Evolutionary conservation across 371 early-diverging fungal genomes (phyloP), one percentile per base, ranked within the genome.

Genomic region (Circinella umbellata): DNA sequence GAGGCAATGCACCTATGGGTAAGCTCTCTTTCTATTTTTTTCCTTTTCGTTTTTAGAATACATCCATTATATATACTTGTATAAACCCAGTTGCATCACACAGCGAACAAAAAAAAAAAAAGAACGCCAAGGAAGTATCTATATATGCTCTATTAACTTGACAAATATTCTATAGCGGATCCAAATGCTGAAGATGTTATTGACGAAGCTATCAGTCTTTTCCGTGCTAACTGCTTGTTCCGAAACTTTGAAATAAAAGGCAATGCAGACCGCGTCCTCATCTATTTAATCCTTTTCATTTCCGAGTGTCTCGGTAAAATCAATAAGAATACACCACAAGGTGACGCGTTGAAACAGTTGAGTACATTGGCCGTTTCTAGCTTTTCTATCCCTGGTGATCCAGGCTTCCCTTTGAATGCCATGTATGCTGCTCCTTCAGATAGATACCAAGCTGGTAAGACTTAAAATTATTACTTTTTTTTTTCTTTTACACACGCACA

Each of bases 241-340:
- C 91, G 95, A 71, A 98, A 98, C 89, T 99, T 96, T 88, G 98
- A 99, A 77, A 96, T 99, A 80, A 93, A 97, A 76, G 98, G 98
- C 49, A 81, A 82, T 63, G 94, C 90, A 54, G 99, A 99, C 82
- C 90, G 98, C 46, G 91, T 95, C 38, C 85, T 99, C 53, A 96
- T 99, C 74, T 99, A 99, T 81, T 75, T 94, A 18, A 94, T 94
- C 59, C 88, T 99, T 46, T 97, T 92, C 78, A 96, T 97, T 72
- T 92, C 94, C 72, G 95, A 96, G 71, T 93, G 95, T 76, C 83
- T 96, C 60, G 75, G 78, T 70, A 91, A 92, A 64, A 76, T 95
- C 48, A 80, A 86, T 63, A 91, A 92, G 66, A 84, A 76, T 51
- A 84, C 84, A 27, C 73, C 80, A 27, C 89, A 89, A 72, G 82